phyloP scores from a whole-genome alignment of 73 alveolate genomes.

The Tetrahymena thermophila region DNA sequence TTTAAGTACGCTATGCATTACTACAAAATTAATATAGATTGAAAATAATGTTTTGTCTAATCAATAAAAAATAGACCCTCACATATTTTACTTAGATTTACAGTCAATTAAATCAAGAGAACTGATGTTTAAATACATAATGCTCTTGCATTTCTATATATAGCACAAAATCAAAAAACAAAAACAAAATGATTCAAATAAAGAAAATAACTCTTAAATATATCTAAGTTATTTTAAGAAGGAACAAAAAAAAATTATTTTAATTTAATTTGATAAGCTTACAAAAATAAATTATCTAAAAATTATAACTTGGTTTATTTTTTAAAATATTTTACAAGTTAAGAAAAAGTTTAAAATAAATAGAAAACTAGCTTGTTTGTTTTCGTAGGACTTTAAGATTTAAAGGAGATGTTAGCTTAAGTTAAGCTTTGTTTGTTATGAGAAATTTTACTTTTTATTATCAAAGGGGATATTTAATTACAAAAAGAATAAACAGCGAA shows the following conservation, averaged over 20 bases:
- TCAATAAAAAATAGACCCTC: not conserved
- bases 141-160: not conserved
- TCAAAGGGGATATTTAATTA: not conserved
- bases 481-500: not conserved
- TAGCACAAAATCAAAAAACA: not conserved
- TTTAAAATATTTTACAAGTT: no score
- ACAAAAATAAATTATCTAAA: not conserved
- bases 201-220: not conserved
- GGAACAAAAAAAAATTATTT: no score
- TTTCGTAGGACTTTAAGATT: no score
- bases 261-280: not conserved
- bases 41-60: not conserved
- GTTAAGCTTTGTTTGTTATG: not conserved
- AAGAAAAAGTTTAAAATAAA: no score
- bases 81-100: not conserved
- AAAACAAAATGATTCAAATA: no score
- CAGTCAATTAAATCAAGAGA: not conserved
- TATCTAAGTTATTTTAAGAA: not conserved
- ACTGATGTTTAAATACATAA: not conserved
- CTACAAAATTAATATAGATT: not conserved
- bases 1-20: not conserved
- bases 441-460: not conserved
- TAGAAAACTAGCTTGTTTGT: not conserved
- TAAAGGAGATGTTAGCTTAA: not conserved
- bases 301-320: not conserved